Base-by-base conservation (phyloP, 441 rosid species). In the Gossypium gossypioides region DNA sequence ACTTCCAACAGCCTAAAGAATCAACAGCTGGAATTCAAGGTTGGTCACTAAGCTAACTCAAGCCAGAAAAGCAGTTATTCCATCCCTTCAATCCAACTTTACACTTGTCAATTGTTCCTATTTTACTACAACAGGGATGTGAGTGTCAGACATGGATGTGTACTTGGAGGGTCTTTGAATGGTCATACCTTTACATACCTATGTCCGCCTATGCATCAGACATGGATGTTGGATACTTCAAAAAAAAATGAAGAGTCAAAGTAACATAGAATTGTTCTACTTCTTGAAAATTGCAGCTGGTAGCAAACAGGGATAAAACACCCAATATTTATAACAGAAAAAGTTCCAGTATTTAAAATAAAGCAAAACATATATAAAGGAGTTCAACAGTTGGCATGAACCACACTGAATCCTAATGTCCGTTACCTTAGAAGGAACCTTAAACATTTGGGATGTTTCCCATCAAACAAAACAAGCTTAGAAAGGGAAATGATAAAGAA, bases 401-500 rank as follows among this genome's bases (percentile, higher is more conserved):
- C 54, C 54, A 21, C 69, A 21, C 4, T 10, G 1, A 64, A 44
- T 21, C 19, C 34, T 64, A 21, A 21, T 40, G 69, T 19, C 32
- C 32, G 13, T 4, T 40, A 10, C 44, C 32, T 42, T 64, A 64
- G 22, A 21, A 64, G 52, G 13, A 63, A 63, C 25, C 32, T 21
- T 12, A 64, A 64, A 64, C 71, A 48, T 67, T 7, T 3, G 21
- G 2, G 57, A 25, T 67, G 8, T 48, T 24, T 25, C 18, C 6
- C 29, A 29, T 16, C 48, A 68, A 52, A 27, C 25, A 52, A 32
- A 25, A 29, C 29, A 16, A 52, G 29, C 2, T 16, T 4, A 52
- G 48, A 12, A 67, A 57, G 18, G 72, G 61, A 69, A 69, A 69
- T 18, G 32, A 18, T 52, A 52, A 22, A 69, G 54, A 56, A 56